Base-by-base conservation (phyloP, 2,329 filamentous ascomycete genomes). In the Penicillium sp. region DNA sequence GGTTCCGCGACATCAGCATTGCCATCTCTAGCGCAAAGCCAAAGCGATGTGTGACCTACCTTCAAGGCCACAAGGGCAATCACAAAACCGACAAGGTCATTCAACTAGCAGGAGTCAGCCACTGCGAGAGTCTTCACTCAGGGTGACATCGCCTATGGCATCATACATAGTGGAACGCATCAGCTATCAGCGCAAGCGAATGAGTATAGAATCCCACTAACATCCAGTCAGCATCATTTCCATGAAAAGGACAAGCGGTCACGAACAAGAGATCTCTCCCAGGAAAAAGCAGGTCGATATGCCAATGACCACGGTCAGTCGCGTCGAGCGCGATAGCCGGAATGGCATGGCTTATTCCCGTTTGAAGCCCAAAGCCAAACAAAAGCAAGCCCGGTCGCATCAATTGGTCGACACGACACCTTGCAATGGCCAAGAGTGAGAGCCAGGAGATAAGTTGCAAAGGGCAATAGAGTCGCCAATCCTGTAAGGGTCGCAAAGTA, bases 91-190 rank as follows among this genome's bases (percentile, higher is more conserved):
- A 87, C 74, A 1, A 88, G 64, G 53, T 89, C 84, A 53, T 83
- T 87, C 45, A 88, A 62, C 81, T 85, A 33, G 4, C 2, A 19
- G 10, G 3, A 11, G n/a, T 56, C 26, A 59, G 45, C 36, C 19
- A 20, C 14, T n/a, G 6, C n/a, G n/a, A n/a, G n/a, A n/a, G n/a
- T n/a, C n/a, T n/a, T n/a, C n/a, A n/a, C n/a, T n/a, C n/a, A n/a
- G n/a, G n/a, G n/a, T 7, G 21, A 23, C 7, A 23, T 23, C 21
- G 21, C n/a, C n/a, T n/a, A n/a, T 7, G 21, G 11, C 11, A 33
- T 55, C 76, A 45, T 67, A 85, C 82, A 58, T 87, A 87, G 59
- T 89, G 86, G 53, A 89, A 88, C 1, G 86, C 83, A 71, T 90
- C 86, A 18, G 86, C 84, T 17, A 89, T 71, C 2, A 90, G 70